Percentiles rank a stretch among this genome's conserved stretches.
Conservation (phyloP, 2,329 filamentous ascomycete species). For the Calycina herbarum region DNA sequence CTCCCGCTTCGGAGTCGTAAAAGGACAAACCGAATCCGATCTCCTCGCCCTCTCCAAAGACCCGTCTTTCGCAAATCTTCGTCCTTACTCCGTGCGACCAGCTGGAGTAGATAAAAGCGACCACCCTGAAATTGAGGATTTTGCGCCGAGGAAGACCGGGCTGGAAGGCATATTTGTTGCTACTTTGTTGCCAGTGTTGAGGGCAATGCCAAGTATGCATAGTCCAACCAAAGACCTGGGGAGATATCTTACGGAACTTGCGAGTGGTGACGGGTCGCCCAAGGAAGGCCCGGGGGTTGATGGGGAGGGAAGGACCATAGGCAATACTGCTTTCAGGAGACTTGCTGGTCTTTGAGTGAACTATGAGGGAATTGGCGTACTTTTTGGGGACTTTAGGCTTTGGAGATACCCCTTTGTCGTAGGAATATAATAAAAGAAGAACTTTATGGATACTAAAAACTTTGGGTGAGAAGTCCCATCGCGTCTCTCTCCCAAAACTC, state of each 20-base stretch:
- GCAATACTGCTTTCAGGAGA: constrained; percentile 43
- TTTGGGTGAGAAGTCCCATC: background rate
- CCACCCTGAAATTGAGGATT: constrained; percentile 44
- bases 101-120: constrained; percentile 54
- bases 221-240: constrained; percentile 50
- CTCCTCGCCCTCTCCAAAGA: constrained; percentile 53
- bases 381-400: background rate
- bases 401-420: constrained; percentile 12
- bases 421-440: background rate
- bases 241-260: constrained; percentile 48
- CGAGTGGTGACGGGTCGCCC: constrained; percentile 46
- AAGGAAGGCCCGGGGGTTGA: constrained; percentile 42
- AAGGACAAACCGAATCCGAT: constrained; percentile 63
- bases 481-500: background rate
- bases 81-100: constrained; percentile 58
- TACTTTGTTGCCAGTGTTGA: constrained; percentile 30
- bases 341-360: constrained; percentile 33
- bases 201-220: constrained; percentile 36
- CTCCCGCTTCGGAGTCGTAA: constrained; percentile 60
- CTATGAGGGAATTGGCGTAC: background rate
- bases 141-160: constrained; percentile 34
- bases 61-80: constrained; percentile 47
- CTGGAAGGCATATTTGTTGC: constrained; percentile 26
- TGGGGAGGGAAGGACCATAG: constrained; percentile 39
- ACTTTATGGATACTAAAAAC: background rate